A percentile compares a stretch with the other conserved stretches of the same genome.
These are phyloP conservation scores for Arabidopsis thaliana DNA, from an alignment of 345 rosid genomes.

Conservation along the genomic window DNA sequence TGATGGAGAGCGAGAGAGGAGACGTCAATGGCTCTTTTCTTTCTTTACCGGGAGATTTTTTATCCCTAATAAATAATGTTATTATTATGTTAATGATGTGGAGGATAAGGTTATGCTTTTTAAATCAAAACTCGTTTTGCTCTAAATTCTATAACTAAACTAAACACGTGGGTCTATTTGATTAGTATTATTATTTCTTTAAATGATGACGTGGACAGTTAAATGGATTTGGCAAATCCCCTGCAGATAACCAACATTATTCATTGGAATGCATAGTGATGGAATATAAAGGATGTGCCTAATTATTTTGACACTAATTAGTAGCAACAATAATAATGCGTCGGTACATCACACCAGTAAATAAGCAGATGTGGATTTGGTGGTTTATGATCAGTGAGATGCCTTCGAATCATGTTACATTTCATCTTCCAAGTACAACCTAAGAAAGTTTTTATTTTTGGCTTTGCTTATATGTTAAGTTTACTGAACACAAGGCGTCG, in stretches of 20 bases:
- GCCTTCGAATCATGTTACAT: too few relatives aligned
- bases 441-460: neutral
- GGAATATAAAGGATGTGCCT: too few relatives aligned
- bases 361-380: neutral
- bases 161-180: slow-evolving; percentile 8
- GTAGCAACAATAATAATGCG: too few relatives aligned
- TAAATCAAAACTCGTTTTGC: slow-evolving; percentile 23
- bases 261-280: too few relatives aligned
- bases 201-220: neutral
- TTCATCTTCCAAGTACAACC: too few relatives aligned
- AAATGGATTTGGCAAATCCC: too few relatives aligned
- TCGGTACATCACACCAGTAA: too few relatives aligned
- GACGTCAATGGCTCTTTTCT: slow-evolving; percentile 2
- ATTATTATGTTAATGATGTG: neutral
- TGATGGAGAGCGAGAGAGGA: slow-evolving; percentile 26
- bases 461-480: neutral
- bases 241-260: too few relatives aligned
- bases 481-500: too few relatives aligned
- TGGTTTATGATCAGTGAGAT: neutral
- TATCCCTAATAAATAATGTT: too few relatives aligned
- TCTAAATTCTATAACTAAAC: neutral
- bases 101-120: slow-evolving; percentile 28
- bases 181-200: neutral
- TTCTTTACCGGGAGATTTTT: neutral
- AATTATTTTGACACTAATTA: too few relatives aligned